Conservation (phyloP, 2,329 filamentous ascomycete genomes). For the Colletotrichum costaricense region DNA sequence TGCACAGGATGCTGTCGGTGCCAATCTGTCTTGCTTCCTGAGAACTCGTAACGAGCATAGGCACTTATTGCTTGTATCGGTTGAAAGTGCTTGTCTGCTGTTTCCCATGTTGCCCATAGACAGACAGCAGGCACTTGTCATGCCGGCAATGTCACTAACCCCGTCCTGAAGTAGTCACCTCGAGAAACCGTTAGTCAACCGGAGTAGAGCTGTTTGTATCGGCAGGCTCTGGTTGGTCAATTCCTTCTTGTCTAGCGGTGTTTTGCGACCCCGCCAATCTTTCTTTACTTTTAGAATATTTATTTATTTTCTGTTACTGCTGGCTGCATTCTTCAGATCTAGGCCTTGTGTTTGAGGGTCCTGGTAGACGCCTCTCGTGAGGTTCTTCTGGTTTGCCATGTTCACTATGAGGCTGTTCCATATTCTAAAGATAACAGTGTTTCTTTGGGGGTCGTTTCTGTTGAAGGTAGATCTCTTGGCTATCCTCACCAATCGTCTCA, state of each 20-base stretch:
- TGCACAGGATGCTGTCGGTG: not conserved
- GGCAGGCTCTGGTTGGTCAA: slow-evolving; percentile 46
- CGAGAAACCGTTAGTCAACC: slow-evolving; percentile 29
- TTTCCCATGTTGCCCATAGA: not conserved
- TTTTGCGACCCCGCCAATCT: slow-evolving; percentile 23
- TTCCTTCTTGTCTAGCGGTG: slow-evolving; percentile 35
- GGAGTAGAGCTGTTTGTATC: slow-evolving; percentile 40
- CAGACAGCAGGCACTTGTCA: not conserved
- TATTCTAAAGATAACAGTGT: slow-evolving; percentile 25
- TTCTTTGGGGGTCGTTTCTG: slow-evolving; percentile 11
- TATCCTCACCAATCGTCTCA: slow-evolving; percentile 28
- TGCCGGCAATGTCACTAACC: not conserved
- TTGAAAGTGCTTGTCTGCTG: not conserved
- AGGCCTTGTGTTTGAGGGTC: not conserved
- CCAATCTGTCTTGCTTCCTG: not conserved
- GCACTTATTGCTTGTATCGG: no score
- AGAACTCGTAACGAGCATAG: not conserved
- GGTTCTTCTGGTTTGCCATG: not conserved
- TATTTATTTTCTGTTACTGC: not conserved
- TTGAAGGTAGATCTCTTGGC: slow-evolving; percentile 31
- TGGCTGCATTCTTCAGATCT: not conserved
- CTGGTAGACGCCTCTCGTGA: slow-evolving; percentile 7
- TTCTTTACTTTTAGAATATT: slow-evolving; percentile 14
- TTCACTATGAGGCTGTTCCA: not conserved
- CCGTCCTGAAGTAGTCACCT: not conserved